phyloP scores from a whole-genome alignment of 2,329 filamentous ascomycete species.

The Fusarium ramigenum region DNA sequence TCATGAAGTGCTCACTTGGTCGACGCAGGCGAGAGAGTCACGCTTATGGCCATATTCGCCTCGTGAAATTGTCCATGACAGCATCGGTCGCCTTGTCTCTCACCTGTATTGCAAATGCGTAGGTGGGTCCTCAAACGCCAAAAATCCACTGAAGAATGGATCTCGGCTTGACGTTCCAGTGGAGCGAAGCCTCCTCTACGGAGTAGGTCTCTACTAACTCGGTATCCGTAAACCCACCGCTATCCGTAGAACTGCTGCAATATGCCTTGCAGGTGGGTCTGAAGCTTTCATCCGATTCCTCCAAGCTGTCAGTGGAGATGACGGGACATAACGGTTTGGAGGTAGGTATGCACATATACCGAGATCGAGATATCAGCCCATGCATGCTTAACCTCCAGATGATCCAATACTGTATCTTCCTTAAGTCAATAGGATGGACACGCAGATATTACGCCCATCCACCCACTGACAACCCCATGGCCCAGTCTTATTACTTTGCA shows the following conservation, averaged over 20 bases:
- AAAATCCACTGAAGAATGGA: constrained; percentile 18
- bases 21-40: constrained; percentile 30
- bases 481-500: not conserved
- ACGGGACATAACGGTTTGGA: not conserved
- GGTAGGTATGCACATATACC: not conserved
- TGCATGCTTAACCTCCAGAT: constrained; percentile 26
- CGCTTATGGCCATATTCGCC: constrained; percentile 6
- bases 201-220: not conserved
- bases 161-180: constrained; percentile 21
- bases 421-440: not conserved
- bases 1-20: constrained; percentile 21
- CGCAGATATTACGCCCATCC: not conserved
- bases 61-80: constrained; percentile 35
- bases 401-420: constrained; percentile 3
- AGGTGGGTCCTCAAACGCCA: constrained; percentile 13
- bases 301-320: not conserved
- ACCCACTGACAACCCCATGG: constrained; percentile 5
- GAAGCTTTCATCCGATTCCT: not conserved
- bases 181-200: not conserved
- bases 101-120: constrained; percentile 17
- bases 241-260: not conserved
- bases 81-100: constrained; percentile 25
- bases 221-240: not conserved
- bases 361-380: constrained; percentile 29
- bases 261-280: constrained; percentile 30